Evolutionary conservation across 148 eudicot species (phyloP), one percentile per base, ranked within the genome.

Genomic region (Spergularia bocconei): DNA sequence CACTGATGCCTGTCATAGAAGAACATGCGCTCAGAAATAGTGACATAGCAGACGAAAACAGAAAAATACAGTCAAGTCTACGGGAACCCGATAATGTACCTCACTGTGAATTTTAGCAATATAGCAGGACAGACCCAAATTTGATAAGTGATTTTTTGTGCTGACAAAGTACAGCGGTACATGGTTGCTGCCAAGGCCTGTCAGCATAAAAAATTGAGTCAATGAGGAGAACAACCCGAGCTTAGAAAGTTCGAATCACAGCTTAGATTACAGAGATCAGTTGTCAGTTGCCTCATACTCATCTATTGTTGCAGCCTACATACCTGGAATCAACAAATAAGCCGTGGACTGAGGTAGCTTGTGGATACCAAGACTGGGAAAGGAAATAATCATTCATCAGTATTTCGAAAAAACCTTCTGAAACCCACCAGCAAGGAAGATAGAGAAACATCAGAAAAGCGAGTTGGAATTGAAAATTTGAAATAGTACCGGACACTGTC

Each of bases 31-130:
- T 85, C 51, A 79, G 79, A 68, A 69, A 13, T 13, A 8, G 50
- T 41, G 38, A 56, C 33, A 39, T 69, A 21, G 12, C 9, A 62
- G 11, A 62, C 25, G 33, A 10, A 23, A 29, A 57, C n/a, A n/a
- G n/a, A 59, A 47, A 69, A 38, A n/a, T n/a, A 57, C 69, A 48
- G 25, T 73, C 8, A 79, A 66, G 57, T 75, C 66, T 11, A 50
- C 62, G 29, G 17, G 52, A 67, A 76, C 63, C 39, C 62, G 21
- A 80, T 76, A 50, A 66, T 6, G 6, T 87, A 92, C 99, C 98
- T 95, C 99, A 54, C 98, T 95, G 75, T 95, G 97, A 85, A 95
- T 95, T 85, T 91, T 95, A 70, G 99, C 99, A 71, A 95, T 95
- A 80, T 92, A 97, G 85, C 99, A 95, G 63, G 99, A 76, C 71